phyloP scores from a whole-genome alignment of 257 asterid genomes.

The Solanum rostratum region DNA sequence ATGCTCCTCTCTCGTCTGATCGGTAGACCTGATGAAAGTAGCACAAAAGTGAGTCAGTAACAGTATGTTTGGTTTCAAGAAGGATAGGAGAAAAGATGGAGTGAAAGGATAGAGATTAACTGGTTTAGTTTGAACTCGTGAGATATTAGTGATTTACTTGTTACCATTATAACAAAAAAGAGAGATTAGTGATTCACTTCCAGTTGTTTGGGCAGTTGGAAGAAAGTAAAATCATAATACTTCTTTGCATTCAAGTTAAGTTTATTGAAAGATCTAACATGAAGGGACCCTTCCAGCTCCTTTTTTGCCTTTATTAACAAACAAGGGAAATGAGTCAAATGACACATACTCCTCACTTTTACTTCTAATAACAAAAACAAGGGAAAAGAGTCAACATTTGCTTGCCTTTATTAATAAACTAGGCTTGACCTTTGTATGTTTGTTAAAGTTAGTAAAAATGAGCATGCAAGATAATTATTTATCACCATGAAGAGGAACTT shows the following conservation, averaged over 20 bases:
- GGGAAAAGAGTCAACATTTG: not conserved
- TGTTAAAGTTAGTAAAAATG: not conserved
- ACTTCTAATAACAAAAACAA: not conserved
- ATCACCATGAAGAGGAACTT: not conserved
- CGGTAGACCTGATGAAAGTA: slow-evolving; percentile 57
- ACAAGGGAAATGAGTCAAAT: not conserved
- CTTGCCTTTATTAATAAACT: not conserved
- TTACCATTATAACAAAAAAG: not conserved
- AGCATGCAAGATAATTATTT: not conserved
- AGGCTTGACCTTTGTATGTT: not conserved
- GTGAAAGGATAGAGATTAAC: not conserved
- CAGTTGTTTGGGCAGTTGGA: not conserved
- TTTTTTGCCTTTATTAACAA: not conserved
- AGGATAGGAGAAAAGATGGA: not conserved
- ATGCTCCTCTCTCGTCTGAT: slow-evolving; percentile 74
- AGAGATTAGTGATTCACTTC: not conserved
- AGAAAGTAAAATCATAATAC: not conserved
- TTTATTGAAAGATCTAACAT: not conserved
- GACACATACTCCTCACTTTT: not conserved
- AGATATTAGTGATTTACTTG: not conserved
- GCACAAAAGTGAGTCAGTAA: not conserved
- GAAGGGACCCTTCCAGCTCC: not conserved
- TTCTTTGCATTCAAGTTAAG: not conserved
- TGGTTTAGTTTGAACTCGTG: not conserved
- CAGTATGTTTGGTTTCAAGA: not conserved